Conservation (phyloP, 73 alveolate genomes). For the Effrenium voratum region DNA sequence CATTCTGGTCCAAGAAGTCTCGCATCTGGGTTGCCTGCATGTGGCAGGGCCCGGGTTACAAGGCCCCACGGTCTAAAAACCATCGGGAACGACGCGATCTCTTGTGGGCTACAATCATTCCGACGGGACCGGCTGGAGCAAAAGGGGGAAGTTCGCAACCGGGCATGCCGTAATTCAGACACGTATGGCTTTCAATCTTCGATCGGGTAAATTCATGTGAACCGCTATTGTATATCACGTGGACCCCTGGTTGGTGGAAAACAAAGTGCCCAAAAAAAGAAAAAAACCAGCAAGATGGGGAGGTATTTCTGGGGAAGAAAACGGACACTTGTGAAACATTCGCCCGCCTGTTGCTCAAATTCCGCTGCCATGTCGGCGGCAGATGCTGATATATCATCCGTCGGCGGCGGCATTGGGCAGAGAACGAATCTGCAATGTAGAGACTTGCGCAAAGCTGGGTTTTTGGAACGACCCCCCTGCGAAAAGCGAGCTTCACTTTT, state of each 20-base stretch:
- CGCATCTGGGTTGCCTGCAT: constrained; percentile 79
- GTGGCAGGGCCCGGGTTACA: too few relatives aligned
- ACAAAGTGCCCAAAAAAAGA: not conserved
- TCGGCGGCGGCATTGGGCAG: constrained; percentile 30
- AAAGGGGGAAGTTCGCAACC: too few relatives aligned
- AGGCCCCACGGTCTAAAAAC: not conserved
- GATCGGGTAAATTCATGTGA: too few relatives aligned
- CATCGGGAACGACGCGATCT: not conserved
- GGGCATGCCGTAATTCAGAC: too few relatives aligned
- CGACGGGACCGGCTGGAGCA: too few relatives aligned
- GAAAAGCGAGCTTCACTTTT: not conserved
- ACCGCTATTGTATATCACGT: too few relatives aligned
- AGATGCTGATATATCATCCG: constrained; percentile 51
- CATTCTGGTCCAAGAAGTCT: constrained; percentile 65
- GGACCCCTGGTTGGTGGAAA: too few relatives aligned
- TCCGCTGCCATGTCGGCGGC: constrained; percentile 51
- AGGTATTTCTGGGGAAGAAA: not conserved
- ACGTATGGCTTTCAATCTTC: too few relatives aligned
- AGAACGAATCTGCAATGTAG: not conserved
- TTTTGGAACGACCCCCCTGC: not conserved
- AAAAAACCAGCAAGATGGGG: not conserved
- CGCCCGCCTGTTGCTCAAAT: constrained; percentile 57
- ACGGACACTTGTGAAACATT: too few relatives aligned
- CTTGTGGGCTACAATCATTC: not conserved
- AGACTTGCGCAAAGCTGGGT: not conserved